A percentile compares a stretch with the other conserved stretches of the same genome.
phyloP scores from a whole-genome alignment of 371 early-diverging fungal genomes.

The Mortierella sp. region DNA sequence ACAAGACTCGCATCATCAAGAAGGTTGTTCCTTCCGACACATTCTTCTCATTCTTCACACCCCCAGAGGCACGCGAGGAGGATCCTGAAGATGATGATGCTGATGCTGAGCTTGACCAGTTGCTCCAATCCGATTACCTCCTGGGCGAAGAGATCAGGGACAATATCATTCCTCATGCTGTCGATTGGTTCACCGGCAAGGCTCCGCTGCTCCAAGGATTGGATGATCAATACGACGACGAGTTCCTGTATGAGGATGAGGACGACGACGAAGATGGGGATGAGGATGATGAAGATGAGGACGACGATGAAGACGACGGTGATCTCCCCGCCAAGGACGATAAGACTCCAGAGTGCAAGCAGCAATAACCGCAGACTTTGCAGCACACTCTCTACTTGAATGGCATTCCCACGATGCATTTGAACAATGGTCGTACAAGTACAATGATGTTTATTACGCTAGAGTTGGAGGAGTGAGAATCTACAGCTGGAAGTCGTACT shows the following conservation, averaged over 20 bases:
- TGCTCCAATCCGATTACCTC: slow-evolving; percentile 92
- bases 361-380: slow-evolving; percentile 41
- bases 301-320: slow-evolving; percentile 59
- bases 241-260: slow-evolving; percentile 57
- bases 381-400: too few relatives aligned
- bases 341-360: slow-evolving; percentile 74
- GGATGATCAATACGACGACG: slow-evolving; percentile 76
- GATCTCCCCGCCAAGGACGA: slow-evolving; percentile 61
- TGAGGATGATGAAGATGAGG: slow-evolving; percentile 74
- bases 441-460: background rate
- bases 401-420: too few relatives aligned
- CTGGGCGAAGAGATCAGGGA: slow-evolving; percentile 97
- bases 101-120: slow-evolving; percentile 81
- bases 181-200: slow-evolving; percentile 98
- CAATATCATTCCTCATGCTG: slow-evolving; percentile 92
- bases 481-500: slow-evolving; percentile 52
- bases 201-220: slow-evolving; percentile 86
- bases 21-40: slow-evolving; percentile 92
- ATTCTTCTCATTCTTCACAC: slow-evolving; percentile 96
- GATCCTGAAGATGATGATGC: slow-evolving; percentile 77
- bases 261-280: slow-evolving; percentile 75
- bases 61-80: slow-evolving; percentile 77
- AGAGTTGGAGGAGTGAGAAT: background rate
- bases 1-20: slow-evolving; percentile 97
- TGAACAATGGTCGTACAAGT: too few relatives aligned